Conservation (phyloP, 495 filamentous ascomycete species). For the Tuber melanosporum region DNA sequence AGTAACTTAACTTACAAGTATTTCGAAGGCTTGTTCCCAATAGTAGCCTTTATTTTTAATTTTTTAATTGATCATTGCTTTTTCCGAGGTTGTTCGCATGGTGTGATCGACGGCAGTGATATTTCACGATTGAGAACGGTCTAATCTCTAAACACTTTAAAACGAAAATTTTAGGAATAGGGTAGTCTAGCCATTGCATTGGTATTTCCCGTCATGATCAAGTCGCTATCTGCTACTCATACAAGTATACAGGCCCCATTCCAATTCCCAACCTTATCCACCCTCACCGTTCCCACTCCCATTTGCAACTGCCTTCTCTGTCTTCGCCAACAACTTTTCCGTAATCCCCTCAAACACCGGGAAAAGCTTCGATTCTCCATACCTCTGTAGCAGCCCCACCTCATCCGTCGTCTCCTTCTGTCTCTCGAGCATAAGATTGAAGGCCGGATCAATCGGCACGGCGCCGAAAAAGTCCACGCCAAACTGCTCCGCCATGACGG, state of each 20-base stretch:
- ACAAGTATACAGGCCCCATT: neutral
- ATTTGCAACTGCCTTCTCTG: neutral
- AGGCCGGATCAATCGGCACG: constrained; percentile 78
- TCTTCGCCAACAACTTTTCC: constrained; percentile 36
- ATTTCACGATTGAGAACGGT: neutral
- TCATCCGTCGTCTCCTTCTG: constrained; percentile 43
- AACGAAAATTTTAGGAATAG: neutral
- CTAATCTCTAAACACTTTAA: neutral
- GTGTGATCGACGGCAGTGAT: neutral
- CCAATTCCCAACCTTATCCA: neutral
- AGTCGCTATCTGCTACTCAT: neutral
- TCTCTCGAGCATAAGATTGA: constrained; percentile 54
- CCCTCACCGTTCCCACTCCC: neutral
- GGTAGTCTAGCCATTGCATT: neutral
- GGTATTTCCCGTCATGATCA: neutral
- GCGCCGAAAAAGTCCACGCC: constrained; percentile 74
- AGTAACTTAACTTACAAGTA: neutral
- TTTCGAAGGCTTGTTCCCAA: neutral
- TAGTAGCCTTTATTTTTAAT: too few species aligned
- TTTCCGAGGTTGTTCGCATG: neutral
- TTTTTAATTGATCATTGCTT: neutral
- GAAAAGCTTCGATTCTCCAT: constrained; percentile 37
- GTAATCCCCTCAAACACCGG: constrained; percentile 41
- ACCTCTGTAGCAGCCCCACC: constrained; percentile 41
- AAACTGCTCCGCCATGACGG: constrained; percentile 84